These are phyloP conservation scores for Cladosporium sp. DNA, from an alignment of 2,329 filamentous ascomycete species.

Conservation along the genomic window DNA sequence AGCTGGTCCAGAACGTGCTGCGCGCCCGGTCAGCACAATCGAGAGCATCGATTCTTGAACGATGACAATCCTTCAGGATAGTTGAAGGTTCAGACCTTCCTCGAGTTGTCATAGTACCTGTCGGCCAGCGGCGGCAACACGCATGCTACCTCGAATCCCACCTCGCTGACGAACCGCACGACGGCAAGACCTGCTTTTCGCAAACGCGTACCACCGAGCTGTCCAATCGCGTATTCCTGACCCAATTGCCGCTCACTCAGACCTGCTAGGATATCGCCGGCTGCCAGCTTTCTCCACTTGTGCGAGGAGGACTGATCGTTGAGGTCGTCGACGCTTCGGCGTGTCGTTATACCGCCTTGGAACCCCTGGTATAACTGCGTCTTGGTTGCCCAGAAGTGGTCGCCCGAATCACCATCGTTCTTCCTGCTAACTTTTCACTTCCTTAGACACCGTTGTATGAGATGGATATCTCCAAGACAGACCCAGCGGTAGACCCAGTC, in stretches of 20 bases:
- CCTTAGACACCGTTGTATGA: not conserved
- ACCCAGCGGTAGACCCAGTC: not conserved
- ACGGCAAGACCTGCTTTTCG: conserved; percentile 9
- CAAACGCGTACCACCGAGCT: conserved; percentile 3
- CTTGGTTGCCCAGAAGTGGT: too few species aligned
- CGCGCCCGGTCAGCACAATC: not conserved
- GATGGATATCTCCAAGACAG: conserved; percentile 6
- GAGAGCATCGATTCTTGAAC: not conserved
- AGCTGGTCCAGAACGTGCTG: conserved; percentile 3
- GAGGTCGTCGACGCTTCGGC: conserved; percentile 3
- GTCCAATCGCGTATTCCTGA: conserved; percentile 2
- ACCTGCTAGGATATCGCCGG: conserved; percentile 8
- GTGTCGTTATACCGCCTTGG: conserved; percentile 3
- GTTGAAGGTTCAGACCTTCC: conserved; percentile 1
- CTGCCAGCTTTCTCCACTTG: not conserved
- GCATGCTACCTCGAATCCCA: conserved; percentile 4
- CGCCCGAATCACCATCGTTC: too few species aligned
- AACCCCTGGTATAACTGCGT: too few species aligned
- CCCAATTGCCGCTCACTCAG: not conserved
- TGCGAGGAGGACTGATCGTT: conserved; percentile 9
- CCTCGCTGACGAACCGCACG: conserved; percentile 13
- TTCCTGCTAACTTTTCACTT: too few species aligned
- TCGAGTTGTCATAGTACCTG: conserved; percentile 2
- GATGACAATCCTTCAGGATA: not conserved
- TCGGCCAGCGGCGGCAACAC: not conserved